Conservation (phyloP, 306 rosid species). For the Datisca glomerata region DNA sequence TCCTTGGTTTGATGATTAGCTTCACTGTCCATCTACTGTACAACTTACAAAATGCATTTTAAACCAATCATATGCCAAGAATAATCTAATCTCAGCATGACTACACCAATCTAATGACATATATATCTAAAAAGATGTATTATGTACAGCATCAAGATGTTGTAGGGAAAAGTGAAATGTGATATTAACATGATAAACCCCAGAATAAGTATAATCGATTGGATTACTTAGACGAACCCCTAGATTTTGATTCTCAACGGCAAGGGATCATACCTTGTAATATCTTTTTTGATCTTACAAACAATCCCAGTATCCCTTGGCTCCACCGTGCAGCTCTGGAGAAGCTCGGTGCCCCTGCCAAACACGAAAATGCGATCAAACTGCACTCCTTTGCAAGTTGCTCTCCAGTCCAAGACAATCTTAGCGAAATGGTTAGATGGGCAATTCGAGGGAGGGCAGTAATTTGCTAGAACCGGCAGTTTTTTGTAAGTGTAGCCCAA, state of each 20-base stretch:
- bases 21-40: slow-evolving; percentile 47
- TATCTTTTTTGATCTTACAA: slow-evolving; percentile 76
- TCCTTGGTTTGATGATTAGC: slow-evolving; percentile 40
- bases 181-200: slow-evolving; percentile 70
- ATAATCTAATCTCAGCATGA: too few relatives aligned
- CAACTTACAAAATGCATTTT: too few relatives aligned
- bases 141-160: too few relatives aligned
- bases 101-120: too few relatives aligned
- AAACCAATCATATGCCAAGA: too few relatives aligned
- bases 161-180: slow-evolving; percentile 46
- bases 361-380: slow-evolving; percentile 76
- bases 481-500: slow-evolving; percentile 59
- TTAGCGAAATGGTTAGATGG: slow-evolving; percentile 31
- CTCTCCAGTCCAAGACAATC: slow-evolving; percentile 66
- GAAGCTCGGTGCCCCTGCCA: slow-evolving; percentile 91
- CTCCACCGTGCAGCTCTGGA: slow-evolving; percentile 88
- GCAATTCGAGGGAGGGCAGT: slow-evolving; percentile 58
- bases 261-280: slow-evolving; percentile 66
- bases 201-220: slow-evolving; percentile 53
- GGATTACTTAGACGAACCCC: slow-evolving; percentile 66
- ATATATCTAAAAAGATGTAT: too few relatives aligned
- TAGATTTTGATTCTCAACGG: slow-evolving; percentile 43
- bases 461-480: slow-evolving; percentile 51
- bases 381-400: slow-evolving; percentile 70
- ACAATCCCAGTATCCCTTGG: slow-evolving; percentile 61